Evolutionary conservation across 352 stramenopile species (phyloP).

Genomic region (Phytophthora pseudosyringae): DNA sequence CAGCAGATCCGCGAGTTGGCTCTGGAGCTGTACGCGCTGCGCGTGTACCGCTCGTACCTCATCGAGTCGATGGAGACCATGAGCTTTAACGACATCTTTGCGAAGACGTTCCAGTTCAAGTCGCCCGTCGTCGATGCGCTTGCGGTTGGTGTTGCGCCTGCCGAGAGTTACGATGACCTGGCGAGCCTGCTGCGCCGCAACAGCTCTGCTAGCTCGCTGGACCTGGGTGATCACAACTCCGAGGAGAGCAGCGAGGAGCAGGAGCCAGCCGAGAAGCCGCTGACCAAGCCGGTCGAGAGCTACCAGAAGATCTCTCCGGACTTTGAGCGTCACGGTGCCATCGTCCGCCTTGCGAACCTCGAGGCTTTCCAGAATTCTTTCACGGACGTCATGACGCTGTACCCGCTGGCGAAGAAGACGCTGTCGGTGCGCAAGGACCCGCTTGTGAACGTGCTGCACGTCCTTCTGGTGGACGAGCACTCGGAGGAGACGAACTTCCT

Average conservation of each 20-base stretch:
- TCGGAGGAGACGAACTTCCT: constrained; percentile 64
- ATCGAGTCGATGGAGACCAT: constrained; percentile 88
- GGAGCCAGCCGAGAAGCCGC: constrained; percentile 33
- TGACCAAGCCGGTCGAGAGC: constrained; percentile 47
- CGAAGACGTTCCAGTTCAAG: constrained; percentile 90
- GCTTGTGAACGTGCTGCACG: constrained; percentile 86
- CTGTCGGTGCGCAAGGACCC: constrained; percentile 68
- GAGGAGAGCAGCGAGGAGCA: constrained; percentile 51
- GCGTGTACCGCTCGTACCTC: constrained; percentile 88
- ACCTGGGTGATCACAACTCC: constrained; percentile 39
- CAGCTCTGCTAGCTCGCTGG: constrained; percentile 49
- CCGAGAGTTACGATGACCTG: constrained; percentile 87
- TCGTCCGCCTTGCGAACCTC: constrained; percentile 89
- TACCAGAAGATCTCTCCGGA: constrained; percentile 80
- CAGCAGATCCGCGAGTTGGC: constrained; percentile 69
- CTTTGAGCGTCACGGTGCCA: constrained; percentile 81
- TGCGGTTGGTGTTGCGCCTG: constrained; percentile 70
- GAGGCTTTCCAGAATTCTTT: constrained; percentile 78
- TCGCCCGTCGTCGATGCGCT: constrained; percentile 81
- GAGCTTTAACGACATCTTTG: constrained; percentile 66
- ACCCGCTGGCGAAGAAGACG: constrained; percentile 73
- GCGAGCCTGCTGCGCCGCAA: constrained; percentile 74
- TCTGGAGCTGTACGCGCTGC: constrained; percentile 85
- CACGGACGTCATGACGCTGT: constrained; percentile 70
- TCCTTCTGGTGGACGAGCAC: constrained; percentile 79